Base-by-base conservation (phyloP, 2,329 filamentous ascomycete genomes). In the Phialemonium atrogriseum region DNA sequence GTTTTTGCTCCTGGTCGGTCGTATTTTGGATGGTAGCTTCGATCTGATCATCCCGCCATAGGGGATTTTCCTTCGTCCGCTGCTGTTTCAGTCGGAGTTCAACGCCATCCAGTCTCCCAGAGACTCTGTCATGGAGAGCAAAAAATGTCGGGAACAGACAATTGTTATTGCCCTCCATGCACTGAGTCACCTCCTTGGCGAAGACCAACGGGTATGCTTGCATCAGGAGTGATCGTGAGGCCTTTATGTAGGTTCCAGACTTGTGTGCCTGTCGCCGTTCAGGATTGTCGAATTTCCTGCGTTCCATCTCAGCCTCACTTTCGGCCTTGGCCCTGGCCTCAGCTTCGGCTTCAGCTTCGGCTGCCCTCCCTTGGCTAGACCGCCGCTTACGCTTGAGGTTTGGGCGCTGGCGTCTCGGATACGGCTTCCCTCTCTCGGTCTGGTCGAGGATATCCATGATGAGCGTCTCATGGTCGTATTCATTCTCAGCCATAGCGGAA, bases 371-470 rank as follows among this genome's bases (percentile, higher is more conserved):
- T n/a, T n/a, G n/a, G n/a, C n/a, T n/a, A n/a, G n/a, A n/a, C n/a
- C n/a, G n/a, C 25, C 59, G 53, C 42, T 70, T 70, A 10, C 66
- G 52, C 43, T 71, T 71, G 16, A 44, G 42, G 3, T 33, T 45
- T 9, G 36, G 30, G 11, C 23, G 41, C 5, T 41, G 27, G 9
- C 38, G 43, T 30, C 43, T 52, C 4, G 58, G 59, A 28, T 70
- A 70, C 0, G 44, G 15, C 3, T 41, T 27, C 8, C 59, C 62
- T 0, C 42, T 46, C 4, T 68, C 65, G 17, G 50, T 39, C 5
- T 53, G 43, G 30, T 65, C 59, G 10, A 69, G 39, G 10, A 72
- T 55, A 17, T 44, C 28, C 23, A 49, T 43, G 23, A 69, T 54
- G 17, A 62, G 43, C 1, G 34, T 34, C 4, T 55, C 44, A 3